Evolutionary conservation across 768 basidiomycete genomes (phyloP).

Genomic region (Calocera cornea): DNA sequence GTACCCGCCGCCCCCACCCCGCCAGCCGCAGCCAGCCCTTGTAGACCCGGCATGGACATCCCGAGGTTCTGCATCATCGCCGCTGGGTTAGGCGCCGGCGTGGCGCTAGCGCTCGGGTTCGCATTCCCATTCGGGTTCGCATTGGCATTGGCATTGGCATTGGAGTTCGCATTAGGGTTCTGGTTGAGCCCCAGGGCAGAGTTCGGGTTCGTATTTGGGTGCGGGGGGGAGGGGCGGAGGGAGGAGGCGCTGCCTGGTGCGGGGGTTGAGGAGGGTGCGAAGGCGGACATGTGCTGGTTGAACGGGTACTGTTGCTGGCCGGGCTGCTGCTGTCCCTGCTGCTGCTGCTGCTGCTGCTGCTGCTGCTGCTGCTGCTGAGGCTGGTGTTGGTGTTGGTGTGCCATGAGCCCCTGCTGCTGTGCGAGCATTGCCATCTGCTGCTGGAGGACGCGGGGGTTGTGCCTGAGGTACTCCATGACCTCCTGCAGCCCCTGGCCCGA

Average conservation of each 20-base stretch:
- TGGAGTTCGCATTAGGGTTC: conserved; percentile 25
- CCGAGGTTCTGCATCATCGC: too few species aligned
- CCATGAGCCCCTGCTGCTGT: not conserved
- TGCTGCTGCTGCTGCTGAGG: not conserved
- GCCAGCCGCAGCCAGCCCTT: not conserved
- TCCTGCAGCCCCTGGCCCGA: not conserved
- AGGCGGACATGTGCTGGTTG: conserved; percentile 11
- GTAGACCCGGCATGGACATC: not conserved
- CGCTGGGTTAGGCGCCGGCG: too few species aligned
- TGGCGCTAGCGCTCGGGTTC: too few species aligned
- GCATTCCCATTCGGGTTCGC: too few species aligned
- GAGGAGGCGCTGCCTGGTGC: not conserved
- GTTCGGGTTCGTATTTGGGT: too few species aligned
- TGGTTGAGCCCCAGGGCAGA: conserved; percentile 39
- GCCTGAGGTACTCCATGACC: not conserved
- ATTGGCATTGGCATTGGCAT: too few species aligned
- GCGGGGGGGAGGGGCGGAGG: too few species aligned
- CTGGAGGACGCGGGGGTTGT: not conserved
- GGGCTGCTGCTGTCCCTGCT: not conserved
- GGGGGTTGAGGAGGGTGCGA: conserved; percentile 11
- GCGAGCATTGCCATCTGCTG: not conserved
- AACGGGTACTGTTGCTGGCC: not conserved
- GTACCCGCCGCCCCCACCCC: not conserved
- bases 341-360: not conserved
- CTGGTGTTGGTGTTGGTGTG: not conserved